Evolutionary conservation across 768 basidiomycete genomes (phyloP), one percentile per base, ranked within the genome.

Genomic region (Dioszegia crocea): DNA sequence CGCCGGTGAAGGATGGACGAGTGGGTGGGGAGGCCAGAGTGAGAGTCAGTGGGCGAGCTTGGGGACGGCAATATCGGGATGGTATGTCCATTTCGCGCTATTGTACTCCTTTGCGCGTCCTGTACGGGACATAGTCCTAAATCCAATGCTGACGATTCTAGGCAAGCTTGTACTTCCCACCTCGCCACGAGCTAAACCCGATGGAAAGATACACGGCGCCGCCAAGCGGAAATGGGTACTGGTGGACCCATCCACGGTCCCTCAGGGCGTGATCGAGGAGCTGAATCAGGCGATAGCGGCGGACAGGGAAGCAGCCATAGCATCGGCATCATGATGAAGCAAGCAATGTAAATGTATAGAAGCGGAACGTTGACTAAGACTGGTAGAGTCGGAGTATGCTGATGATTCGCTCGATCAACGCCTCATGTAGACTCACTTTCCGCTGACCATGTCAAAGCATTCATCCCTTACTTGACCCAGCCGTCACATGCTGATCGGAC

Each of bases 1-100:
- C 40, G 10, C 23, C 49, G 50, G 43, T 40, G 2, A 21, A 19
- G 21, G 44, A 26, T 45, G 44, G 30, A 14, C 11, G 55, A 27
- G 26, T 17, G 50, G 33, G 4, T 5, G 44, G 62, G 12, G 58
- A 24, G 19, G 33, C 31, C 43, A 38, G 61, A 45, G 23, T 64
- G n/a, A 46, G 48, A 33, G 56, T 56, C 29, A 26, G 21, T 44
- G 63, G 63, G n/a, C 57, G 57, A 31, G 60, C 53, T 11, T 65
- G 60, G 60, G 63, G 50, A 21, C 33, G 61, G 60, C 6, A 30
- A 21, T 65, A 53, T 46, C 16, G 31, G 47, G 33, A 61, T 50
- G 59, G 63, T 65, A 46, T 27, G 63, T 58, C 41, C 9, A n/a
- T 12, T 1, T 43, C 14, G 26, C 46, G 10, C 12, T 9, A 16